phyloP scores from a whole-genome alignment of 2,329 filamentous ascomycete genomes.

The Penicillium frequentans region DNA sequence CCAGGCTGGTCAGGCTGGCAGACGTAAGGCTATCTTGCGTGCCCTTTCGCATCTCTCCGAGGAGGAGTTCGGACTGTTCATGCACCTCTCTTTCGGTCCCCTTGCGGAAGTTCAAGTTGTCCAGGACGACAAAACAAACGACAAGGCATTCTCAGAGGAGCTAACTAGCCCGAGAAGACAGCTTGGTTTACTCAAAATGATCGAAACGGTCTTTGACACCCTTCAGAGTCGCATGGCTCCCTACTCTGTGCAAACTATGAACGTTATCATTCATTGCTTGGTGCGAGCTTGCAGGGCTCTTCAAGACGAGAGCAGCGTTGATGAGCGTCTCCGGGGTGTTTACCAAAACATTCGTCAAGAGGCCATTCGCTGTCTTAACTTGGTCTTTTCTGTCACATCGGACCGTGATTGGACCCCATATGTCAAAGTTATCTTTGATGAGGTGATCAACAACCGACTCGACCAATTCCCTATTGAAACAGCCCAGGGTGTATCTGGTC shows the following conservation, averaged over 20 bases:
- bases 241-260: constrained; percentile 68
- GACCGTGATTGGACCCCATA: constrained; percentile 72
- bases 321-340: constrained; percentile 34
- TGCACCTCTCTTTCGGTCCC: constrained; percentile 76
- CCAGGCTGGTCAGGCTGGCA: constrained; percentile 76
- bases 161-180: constrained; percentile 73
- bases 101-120: constrained; percentile 63
- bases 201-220: constrained; percentile 80
- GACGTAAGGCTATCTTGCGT: constrained; percentile 70
- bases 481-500: constrained; percentile 81
- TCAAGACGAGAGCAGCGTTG: constrained; percentile 32
- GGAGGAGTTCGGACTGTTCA: constrained; percentile 74
- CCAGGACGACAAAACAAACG: constrained; percentile 50
- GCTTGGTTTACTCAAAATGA: constrained; percentile 88
- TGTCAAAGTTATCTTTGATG: constrained; percentile 67
- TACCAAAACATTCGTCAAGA: constrained; percentile 52
- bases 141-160: constrained; percentile 58
- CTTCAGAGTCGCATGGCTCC: constrained; percentile 71
- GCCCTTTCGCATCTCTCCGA: constrained; percentile 75
- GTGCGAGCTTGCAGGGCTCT: constrained; percentile 64
- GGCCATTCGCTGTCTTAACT: constrained; percentile 78
- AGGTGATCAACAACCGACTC: constrained; percentile 75
- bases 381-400: constrained; percentile 72
- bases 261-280: constrained; percentile 79
- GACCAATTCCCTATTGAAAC: constrained; percentile 80